Evolutionary conservation across 129 eudicot genomes (phyloP).

Genomic region (Daucus carota): DNA sequence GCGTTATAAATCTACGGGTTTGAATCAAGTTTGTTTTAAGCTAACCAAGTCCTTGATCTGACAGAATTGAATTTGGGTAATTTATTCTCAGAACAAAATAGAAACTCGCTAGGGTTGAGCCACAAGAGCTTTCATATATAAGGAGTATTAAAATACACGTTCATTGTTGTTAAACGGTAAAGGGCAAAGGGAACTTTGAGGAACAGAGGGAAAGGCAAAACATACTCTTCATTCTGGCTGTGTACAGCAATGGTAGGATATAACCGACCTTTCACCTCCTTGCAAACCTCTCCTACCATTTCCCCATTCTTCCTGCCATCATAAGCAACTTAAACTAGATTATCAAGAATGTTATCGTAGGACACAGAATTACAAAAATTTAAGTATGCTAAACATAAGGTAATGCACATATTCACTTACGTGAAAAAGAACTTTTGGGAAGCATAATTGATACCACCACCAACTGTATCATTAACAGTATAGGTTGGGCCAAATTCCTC

Average conservation of each 20-base stretch:
- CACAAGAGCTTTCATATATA: neutral
- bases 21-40: neutral
- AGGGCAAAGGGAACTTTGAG: neutral
- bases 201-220: constrained; percentile 14
- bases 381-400: neutral
- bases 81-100: neutral
- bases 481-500: constrained; percentile 66
- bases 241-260: constrained; percentile 91
- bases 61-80: neutral
- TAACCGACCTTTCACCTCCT: constrained; percentile 62
- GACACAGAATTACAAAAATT: neutral
- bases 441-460: constrained; percentile 77
- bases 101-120: neutral
- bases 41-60: neutral
- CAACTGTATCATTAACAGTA: constrained; percentile 71
- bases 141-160: neutral
- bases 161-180: neutral
- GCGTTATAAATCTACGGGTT: neutral
- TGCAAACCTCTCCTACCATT: constrained; percentile 50
- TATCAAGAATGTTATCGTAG: constrained; percentile 1
- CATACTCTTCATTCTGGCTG: constrained; percentile 97
- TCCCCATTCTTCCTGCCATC: constrained; percentile 76
- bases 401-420: constrained; percentile 27
- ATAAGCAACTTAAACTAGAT: constrained; percentile 11
- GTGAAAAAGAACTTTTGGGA: constrained; percentile 75